Evolutionary conservation across 1,139 yeast genomes (phyloP).

Genomic region (Zygosaccharomyces sapae): DNA sequence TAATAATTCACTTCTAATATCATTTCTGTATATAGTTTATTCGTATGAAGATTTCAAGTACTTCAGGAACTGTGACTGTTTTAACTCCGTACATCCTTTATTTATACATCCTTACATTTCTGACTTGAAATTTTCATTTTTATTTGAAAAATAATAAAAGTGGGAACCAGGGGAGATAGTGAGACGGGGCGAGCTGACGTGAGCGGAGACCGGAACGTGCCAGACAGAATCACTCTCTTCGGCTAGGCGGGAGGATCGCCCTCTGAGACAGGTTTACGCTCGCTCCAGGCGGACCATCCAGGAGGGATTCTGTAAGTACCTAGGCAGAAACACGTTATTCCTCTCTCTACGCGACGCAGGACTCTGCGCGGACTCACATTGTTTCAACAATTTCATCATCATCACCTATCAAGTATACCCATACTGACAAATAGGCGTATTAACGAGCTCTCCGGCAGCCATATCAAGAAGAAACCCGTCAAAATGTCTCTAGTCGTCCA

Average conservation of each 20-base stretch:
- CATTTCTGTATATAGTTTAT: slow-evolving; percentile 6
- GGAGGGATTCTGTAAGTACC: not conserved
- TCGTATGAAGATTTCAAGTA: not conserved
- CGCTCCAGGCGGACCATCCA: not conserved
- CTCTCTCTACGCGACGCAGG: not conserved
- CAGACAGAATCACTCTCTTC: not conserved
- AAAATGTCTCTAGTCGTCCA: slow-evolving; percentile 68
- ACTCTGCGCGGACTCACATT: not conserved
- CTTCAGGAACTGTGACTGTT: slow-evolving; percentile 1
- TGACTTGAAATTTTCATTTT: too few relatives aligned
- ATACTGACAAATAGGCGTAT: not conserved
- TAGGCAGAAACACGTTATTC: not conserved
- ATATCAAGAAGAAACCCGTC: slow-evolving; percentile 13
- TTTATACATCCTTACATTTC: not conserved
- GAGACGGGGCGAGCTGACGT: not conserved
- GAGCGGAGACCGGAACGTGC: too few relatives aligned
- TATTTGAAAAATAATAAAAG: not conserved
- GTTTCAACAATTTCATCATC: not conserved
- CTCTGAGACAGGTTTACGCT: too few relatives aligned
- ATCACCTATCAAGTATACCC: not conserved
- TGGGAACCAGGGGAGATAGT: too few relatives aligned
- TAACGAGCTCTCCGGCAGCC: slow-evolving; percentile 4
- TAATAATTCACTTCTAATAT: not conserved
- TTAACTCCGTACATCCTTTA: not conserved
- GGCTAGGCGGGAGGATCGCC: not conserved